Percentiles rank a stretch among this genome's conserved stretches.
Evolutionary conservation across 75 land plant genomes (phyloP).

Genomic region (Selaginella moellendorffii): DNA sequence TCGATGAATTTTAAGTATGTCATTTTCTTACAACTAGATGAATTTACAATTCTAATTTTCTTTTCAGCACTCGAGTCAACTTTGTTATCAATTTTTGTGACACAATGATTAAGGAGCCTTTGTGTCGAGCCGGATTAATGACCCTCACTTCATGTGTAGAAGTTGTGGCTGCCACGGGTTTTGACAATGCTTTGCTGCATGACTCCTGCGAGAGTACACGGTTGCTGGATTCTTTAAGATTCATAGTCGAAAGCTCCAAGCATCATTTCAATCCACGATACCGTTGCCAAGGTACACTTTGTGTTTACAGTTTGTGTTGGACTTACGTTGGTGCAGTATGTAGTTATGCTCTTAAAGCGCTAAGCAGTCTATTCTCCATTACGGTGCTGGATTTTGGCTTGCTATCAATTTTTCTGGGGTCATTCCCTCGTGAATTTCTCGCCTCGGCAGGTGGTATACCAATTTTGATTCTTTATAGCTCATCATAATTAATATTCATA

Average conservation of each 20-base stretch:
- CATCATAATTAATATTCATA: background rate
- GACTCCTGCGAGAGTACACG: slow-evolving; percentile 12
- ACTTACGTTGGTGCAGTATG: slow-evolving; percentile 32
- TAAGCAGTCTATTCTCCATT: slow-evolving; percentile 26
- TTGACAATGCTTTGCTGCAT: background rate
- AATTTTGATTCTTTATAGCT: background rate
- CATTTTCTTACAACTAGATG: background rate
- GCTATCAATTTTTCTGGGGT: slow-evolving; percentile 48
- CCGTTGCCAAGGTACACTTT: slow-evolving; percentile 46
- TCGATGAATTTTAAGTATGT: slow-evolving; percentile 29
- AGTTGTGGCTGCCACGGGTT: slow-evolving; percentile 12
- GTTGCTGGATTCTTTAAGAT: slow-evolving; percentile 47
- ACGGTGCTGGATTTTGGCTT: slow-evolving; percentile 32
- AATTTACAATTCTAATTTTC: background rate
- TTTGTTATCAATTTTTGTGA: background rate
- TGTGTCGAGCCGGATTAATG: slow-evolving; percentile 75
- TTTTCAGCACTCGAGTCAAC: slow-evolving; percentile 16
- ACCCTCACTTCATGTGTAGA: slow-evolving; percentile 50
- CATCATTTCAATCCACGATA: slow-evolving; percentile 69
- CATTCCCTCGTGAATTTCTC: slow-evolving; percentile 62
- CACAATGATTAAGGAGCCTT: slow-evolving; percentile 13
- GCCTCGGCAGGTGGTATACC: slow-evolving; percentile 41
- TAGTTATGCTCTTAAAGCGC: slow-evolving; percentile 47
- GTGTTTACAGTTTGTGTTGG: background rate
- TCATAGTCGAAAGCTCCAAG: slow-evolving; percentile 54